These are phyloP conservation scores for Euphorbia corollata DNA, from an alignment of 441 rosid genomes.

Conservation along the genomic window DNA sequence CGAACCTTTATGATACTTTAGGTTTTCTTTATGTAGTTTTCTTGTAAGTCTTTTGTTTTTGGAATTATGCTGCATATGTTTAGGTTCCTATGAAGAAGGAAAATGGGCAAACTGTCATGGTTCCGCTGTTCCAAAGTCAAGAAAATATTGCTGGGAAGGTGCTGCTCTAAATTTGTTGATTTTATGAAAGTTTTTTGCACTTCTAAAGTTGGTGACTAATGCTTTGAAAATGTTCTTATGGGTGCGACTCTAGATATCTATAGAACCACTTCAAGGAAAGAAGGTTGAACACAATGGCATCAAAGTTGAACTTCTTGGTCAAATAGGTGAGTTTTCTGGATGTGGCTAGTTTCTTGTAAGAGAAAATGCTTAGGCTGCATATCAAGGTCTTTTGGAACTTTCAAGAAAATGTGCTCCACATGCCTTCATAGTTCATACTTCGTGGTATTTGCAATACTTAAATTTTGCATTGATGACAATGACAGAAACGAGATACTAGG, in stretches of 20 bases:
- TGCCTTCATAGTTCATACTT: not conserved
- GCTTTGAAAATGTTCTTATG: slow-evolving; percentile 6
- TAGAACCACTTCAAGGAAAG: slow-evolving; percentile 88
- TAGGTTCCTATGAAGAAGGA: slow-evolving; percentile 94
- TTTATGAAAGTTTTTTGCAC: not conserved
- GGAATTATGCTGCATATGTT: slow-evolving; percentile 2
- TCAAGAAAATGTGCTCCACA: not conserved
- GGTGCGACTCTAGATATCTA: slow-evolving; percentile 40
- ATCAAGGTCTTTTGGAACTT: not conserved
- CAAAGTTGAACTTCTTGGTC: slow-evolving; percentile 96
- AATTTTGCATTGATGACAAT: not conserved
- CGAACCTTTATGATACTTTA: not conserved
- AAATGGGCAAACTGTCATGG: slow-evolving; percentile 74
- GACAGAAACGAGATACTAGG: not conserved
- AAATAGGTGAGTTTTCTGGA: slow-evolving; percentile 57
- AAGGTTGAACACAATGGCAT: slow-evolving; percentile 92
- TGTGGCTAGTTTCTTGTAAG: not conserved
- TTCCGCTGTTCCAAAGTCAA: slow-evolving; percentile 90
- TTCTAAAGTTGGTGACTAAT: not conserved
- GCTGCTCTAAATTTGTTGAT: slow-evolving; percentile 7
- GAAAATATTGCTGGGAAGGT: slow-evolving; percentile 94
- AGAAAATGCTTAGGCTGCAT: not conserved
- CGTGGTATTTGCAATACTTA: not conserved
- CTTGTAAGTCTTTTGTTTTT: not conserved
- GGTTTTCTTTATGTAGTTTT: not conserved